phyloP scores from a whole-genome alignment of 768 basidiomycete species.

The Lactarius trivialis region DNA sequence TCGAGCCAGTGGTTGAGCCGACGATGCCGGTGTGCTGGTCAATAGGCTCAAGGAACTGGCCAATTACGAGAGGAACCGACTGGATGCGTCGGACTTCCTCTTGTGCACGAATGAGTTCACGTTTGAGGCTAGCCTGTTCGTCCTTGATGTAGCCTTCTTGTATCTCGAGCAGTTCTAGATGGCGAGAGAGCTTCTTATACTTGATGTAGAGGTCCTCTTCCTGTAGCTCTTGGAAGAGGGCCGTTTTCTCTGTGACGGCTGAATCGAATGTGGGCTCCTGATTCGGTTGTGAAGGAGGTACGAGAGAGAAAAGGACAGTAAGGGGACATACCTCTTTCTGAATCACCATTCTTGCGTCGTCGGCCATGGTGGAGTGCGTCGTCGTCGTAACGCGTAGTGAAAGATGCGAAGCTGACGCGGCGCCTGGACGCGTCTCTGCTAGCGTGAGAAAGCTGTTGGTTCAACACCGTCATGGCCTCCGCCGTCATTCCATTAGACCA shows the following conservation, averaged over 20 bases:
- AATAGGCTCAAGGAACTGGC: slow-evolving; percentile 98
- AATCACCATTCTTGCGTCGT: slow-evolving; percentile 83
- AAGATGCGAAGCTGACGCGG: slow-evolving; percentile 20
- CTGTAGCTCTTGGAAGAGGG: slow-evolving; percentile 80
- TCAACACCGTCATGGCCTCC: slow-evolving; percentile 35
- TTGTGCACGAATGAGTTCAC: slow-evolving; percentile 96
- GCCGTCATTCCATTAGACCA: slow-evolving; percentile 81
- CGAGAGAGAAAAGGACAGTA: not conserved
- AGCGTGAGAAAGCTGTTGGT: slow-evolving; percentile 14
- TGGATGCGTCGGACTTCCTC: slow-evolving; percentile 99
- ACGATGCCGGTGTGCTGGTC: slow-evolving; percentile 97
- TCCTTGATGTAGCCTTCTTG: slow-evolving; percentile 98
- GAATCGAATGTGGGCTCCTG: slow-evolving; percentile 90
- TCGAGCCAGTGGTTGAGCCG: slow-evolving; percentile 94
- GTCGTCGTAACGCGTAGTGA: not conserved
- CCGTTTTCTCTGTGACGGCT: slow-evolving; percentile 82
- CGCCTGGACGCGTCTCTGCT: slow-evolving; percentile 13
- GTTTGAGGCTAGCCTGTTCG: slow-evolving; percentile 95
- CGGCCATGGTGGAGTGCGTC: slow-evolving; percentile 45
- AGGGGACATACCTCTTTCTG: slow-evolving; percentile 56
- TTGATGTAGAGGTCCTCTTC: slow-evolving; percentile 92
- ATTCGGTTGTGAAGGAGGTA: not conserved
- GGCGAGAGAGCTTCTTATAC: slow-evolving; percentile 93
- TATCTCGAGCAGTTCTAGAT: slow-evolving; percentile 91
- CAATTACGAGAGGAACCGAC: slow-evolving; percentile 96